A percentile compares a stretch with the other conserved stretches of the same genome.
Evolutionary conservation across 75 land plant genomes (phyloP).

Genomic region (Sequoia sempervirens): DNA sequence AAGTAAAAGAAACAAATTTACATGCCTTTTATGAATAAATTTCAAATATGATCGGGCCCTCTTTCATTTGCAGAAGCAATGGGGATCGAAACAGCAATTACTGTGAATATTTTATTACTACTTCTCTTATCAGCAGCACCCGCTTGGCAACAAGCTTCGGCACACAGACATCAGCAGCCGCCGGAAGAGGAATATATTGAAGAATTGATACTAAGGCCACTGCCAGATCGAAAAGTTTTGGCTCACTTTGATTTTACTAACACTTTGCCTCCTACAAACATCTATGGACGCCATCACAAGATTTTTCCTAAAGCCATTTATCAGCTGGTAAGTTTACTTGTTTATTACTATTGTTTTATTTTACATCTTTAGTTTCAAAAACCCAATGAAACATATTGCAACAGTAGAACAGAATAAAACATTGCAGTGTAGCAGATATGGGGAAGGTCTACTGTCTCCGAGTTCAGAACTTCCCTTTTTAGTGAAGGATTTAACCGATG

Average conservation of each 20-base stretch:
- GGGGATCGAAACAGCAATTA: background rate
- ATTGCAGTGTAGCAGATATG: background rate
- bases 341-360: background rate
- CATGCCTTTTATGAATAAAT: too few species aligned
- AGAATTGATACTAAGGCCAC: conserved; percentile 70
- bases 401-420: too few species aligned
- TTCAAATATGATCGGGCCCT: too few species aligned
- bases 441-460: background rate
- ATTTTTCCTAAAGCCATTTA: conserved; percentile 92
- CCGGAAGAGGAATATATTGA: conserved; percentile 72
- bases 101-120: background rate
- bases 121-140: background rate
- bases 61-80: background rate
- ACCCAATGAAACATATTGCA: background rate
- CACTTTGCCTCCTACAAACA: conserved; percentile 29
- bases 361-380: background rate
- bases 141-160: background rate
- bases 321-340: conserved; percentile 60
- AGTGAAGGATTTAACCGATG: background rate
- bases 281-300: conserved; percentile 65
- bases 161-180: background rate
- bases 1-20: too few species aligned
- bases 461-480: background rate
- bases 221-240: conserved; percentile 88
- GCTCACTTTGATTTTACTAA: conserved; percentile 79